These are phyloP conservation scores for Veloboletus limbatus DNA, from an alignment of 1,284 basidiomycete genomes.

Conservation along the genomic window DNA sequence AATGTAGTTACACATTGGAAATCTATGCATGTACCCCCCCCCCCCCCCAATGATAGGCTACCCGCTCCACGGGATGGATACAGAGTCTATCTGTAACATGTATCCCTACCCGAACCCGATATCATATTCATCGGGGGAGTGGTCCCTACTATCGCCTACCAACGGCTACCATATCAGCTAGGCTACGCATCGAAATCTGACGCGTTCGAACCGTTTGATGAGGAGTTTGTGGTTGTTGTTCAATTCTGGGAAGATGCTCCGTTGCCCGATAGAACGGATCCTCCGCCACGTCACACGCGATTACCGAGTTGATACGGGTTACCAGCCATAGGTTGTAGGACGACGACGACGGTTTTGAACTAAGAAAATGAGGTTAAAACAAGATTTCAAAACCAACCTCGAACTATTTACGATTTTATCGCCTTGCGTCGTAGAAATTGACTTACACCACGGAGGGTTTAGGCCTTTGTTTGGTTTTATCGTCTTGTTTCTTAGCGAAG, in stretches of 20 bases:
- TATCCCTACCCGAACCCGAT: no score
- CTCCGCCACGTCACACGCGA: background rate
- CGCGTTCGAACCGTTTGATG: no score
- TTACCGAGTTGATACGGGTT: constrained; percentile 1
- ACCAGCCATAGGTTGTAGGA: background rate
- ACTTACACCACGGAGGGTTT: background rate
- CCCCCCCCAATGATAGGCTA: no score
- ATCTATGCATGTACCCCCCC: no score
- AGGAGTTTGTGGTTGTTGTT: no score
- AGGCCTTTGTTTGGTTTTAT: background rate
- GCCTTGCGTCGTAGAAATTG: no score
- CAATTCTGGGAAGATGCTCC: no score
- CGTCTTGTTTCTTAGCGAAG: constrained; percentile 10
- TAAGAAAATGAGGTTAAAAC: background rate
- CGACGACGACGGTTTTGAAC: background rate
- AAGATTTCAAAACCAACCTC: background rate
- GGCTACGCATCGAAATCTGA: no score
- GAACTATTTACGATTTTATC: no score
- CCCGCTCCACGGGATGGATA: no score
- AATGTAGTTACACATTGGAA: background rate
- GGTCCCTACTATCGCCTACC: background rate
- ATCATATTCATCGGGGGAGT: no score
- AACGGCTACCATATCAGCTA: background rate
- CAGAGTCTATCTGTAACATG: background rate
- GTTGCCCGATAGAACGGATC: background rate